Percentiles rank a stretch among this genome's conserved stretches.
Conservation (phyloP, 495 filamentous ascomycete genomes). For the Penicillium diatomitis region DNA sequence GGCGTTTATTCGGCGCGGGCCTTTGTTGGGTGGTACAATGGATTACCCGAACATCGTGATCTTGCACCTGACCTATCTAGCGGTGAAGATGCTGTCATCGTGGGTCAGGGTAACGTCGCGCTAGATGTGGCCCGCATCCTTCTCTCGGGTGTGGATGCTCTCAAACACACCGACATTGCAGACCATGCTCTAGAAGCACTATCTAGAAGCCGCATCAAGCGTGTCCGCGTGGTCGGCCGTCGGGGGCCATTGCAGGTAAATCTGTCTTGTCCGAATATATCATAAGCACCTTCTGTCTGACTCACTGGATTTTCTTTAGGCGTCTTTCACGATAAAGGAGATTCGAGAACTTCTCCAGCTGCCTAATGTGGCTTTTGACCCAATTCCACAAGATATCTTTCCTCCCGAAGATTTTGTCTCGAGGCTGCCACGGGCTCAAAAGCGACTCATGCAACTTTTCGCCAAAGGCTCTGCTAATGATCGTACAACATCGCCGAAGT, state of each 20-base stretch:
- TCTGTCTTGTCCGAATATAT: neutral
- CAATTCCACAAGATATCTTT: slow-evolving; percentile 53
- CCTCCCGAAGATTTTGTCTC: slow-evolving; percentile 47
- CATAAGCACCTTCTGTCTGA: neutral
- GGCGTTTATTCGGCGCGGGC: slow-evolving; percentile 84
- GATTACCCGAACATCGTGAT: slow-evolving; percentile 71
- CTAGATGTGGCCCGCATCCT: slow-evolving; percentile 88
- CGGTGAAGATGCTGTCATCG: slow-evolving; percentile 77
- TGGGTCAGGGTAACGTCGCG: slow-evolving; percentile 94
- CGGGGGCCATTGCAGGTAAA: slow-evolving; percentile 75
- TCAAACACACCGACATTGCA: slow-evolving; percentile 80
- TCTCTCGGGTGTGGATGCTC: slow-evolving; percentile 56
- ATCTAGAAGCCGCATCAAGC: slow-evolving; percentile 61
- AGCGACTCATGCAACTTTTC: slow-evolving; percentile 71
- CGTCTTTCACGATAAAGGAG: slow-evolving; percentile 91
- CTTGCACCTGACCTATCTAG: slow-evolving; percentile 67
- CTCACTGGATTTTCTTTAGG: slow-evolving; percentile 36
- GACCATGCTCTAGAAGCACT: slow-evolving; percentile 70
- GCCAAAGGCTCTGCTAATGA: slow-evolving; percentile 55
- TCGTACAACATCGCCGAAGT: slow-evolving; percentile 41
- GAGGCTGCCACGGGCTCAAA: slow-evolving; percentile 60
- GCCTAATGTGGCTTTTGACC: slow-evolving; percentile 60
- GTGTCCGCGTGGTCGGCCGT: slow-evolving; percentile 76
- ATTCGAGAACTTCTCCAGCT: slow-evolving; percentile 76
- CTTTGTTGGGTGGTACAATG: slow-evolving; percentile 99